phyloP scores from a whole-genome alignment of 306 rosid genomes.

The Inga leiocalycina region DNA sequence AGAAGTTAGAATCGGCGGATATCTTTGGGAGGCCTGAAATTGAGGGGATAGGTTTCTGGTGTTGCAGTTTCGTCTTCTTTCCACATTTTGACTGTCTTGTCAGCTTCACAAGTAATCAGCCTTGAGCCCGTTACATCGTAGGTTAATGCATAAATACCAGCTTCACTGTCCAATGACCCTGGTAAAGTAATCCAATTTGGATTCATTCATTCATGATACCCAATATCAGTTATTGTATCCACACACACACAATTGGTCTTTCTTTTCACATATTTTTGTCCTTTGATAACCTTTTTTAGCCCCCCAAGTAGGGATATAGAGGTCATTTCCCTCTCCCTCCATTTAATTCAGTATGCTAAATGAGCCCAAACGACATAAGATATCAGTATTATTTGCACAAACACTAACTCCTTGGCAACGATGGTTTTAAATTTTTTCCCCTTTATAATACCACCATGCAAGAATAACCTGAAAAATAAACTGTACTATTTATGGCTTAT shows the following conservation, averaged over 20 bases:
- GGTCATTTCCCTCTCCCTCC: not conserved
- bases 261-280: not conserved
- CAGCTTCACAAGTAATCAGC: constrained; percentile 89
- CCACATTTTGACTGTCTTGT: constrained; percentile 98
- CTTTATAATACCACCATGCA: not conserved
- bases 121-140: constrained; percentile 86
- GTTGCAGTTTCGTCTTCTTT: constrained; percentile 94
- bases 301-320: not conserved
- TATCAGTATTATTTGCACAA: not conserved
- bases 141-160: constrained; percentile 84
- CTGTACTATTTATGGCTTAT: not conserved
- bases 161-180: constrained; percentile 98
- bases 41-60: constrained; percentile 92
- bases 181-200: not conserved
- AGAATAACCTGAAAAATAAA: not conserved
- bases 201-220: not conserved
- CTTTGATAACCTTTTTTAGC: not conserved
- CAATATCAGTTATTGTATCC: not conserved
- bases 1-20: constrained; percentile 70
- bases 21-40: constrained; percentile 87
- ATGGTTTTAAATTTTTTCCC: not conserved
- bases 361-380: not conserved
- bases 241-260: too few species aligned
- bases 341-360: not conserved
- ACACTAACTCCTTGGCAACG: not conserved